Evolutionary conservation across 2,329 filamentous ascomycete species (phyloP).

Genomic region (Aspergillus novofumigatus): DNA sequence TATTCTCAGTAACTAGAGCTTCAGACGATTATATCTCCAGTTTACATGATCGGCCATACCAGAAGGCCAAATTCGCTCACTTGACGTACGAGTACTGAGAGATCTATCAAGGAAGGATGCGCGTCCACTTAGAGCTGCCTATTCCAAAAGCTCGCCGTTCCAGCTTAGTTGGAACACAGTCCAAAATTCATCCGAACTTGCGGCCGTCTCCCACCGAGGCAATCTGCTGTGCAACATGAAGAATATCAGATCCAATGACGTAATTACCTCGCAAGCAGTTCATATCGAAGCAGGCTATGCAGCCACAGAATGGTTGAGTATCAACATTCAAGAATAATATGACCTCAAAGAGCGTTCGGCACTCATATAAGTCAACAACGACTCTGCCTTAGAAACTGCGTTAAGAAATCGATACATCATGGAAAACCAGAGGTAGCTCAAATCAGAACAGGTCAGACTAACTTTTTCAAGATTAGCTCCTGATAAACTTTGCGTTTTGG

Average conservation of each 20-base stretch:
- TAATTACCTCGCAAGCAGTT: neutral
- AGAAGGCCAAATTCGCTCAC: neutral
- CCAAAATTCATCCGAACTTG: neutral
- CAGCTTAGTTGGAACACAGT: neutral
- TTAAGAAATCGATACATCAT: neutral
- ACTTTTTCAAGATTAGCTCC: conserved; percentile 7
- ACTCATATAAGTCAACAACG: neutral
- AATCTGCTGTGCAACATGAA: neutral
- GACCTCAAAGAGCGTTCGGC: neutral
- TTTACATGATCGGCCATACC: neutral
- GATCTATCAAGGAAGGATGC: neutral
- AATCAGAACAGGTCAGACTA: conserved; percentile 4
- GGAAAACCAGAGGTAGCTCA: neutral
- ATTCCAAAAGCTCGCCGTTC: neutral
- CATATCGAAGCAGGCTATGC: neutral
- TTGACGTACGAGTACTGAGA: neutral
- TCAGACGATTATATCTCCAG: neutral
- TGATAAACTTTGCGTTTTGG: conserved; percentile 18
- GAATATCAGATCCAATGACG: neutral
- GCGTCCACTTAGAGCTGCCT: neutral
- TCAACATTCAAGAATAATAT: neutral
- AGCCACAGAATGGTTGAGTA: neutral
- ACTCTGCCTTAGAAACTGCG: neutral
- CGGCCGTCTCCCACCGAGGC: neutral
- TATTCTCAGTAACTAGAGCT: neutral